These are phyloP conservation scores for Aspergillus bridgeri DNA, from an alignment of 495 filamentous ascomycete species.

Conservation along the genomic window DNA sequence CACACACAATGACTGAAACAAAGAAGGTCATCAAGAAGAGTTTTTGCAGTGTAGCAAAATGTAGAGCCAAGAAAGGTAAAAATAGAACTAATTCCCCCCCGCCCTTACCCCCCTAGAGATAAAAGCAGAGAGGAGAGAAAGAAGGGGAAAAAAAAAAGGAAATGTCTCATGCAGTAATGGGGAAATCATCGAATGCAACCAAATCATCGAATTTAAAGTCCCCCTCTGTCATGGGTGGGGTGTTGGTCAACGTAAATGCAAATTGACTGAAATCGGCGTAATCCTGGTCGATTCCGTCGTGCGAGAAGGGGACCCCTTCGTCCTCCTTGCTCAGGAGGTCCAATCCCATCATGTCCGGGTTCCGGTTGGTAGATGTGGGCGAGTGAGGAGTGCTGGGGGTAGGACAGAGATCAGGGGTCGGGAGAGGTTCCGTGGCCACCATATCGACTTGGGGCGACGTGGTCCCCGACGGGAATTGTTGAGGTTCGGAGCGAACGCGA, in stretches of 20 bases:
- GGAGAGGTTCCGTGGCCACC: constrained; percentile 29
- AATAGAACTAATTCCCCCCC: neutral
- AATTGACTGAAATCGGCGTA: constrained; percentile 25
- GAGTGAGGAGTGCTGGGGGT: constrained; percentile 38
- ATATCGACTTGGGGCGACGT: constrained; percentile 24
- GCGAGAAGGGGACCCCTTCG: constrained; percentile 23
- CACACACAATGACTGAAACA: constrained; percentile 3
- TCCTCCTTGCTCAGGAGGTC: constrained; percentile 9
- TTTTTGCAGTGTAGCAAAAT: neutral
- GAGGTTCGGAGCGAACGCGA: constrained; percentile 25
- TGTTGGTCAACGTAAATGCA: constrained; percentile 31
- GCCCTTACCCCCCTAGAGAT: neutral
- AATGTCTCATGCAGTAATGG: constrained; percentile 26
- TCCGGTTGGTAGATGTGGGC: constrained; percentile 21
- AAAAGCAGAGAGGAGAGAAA: neutral
- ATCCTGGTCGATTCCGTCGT: constrained; percentile 30
- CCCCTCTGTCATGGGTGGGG: constrained; percentile 22
- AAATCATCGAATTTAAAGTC: constrained; percentile 35
- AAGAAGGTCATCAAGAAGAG: constrained; percentile 7
- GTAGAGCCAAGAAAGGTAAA: neutral
- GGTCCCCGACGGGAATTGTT: neutral
- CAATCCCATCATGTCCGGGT: neutral
- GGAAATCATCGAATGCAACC: constrained; percentile 33
- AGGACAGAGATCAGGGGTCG: constrained; percentile 37
- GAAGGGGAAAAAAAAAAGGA: neutral